Evolutionary conservation across 1,284 basidiomycete genomes (phyloP).

Genomic region (Cutaneotrichosporon sp.): DNA sequence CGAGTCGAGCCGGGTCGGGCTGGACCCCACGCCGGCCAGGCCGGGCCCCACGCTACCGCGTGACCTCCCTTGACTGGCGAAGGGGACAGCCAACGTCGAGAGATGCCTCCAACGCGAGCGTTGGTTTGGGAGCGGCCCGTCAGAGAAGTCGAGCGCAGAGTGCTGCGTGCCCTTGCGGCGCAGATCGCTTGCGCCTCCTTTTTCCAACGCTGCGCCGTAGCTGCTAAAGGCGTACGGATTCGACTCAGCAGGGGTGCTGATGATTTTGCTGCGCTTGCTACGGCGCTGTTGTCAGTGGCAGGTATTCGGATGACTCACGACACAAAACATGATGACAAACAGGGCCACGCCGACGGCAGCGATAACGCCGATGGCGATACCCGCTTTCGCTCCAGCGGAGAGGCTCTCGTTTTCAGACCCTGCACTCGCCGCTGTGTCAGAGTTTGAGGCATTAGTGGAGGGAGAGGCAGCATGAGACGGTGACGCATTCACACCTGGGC

Average conservation of each 20-base stretch:
- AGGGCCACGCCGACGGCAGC: neutral
- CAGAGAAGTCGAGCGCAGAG: slow-evolving; percentile 23
- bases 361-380: slow-evolving; percentile 5
- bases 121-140: slow-evolving; percentile 14
- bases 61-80: neutral
- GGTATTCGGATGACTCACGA: neutral
- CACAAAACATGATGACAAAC: neutral
- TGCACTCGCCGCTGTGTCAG: neutral
- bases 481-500: neutral
- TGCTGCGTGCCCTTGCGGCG: slow-evolving; percentile 22
- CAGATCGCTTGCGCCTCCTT: slow-evolving; percentile 6
- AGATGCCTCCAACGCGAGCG: slow-evolving; percentile 4
- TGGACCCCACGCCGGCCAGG: neutral
- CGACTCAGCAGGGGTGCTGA: neutral
- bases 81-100: neutral
- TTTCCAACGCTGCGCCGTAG: slow-evolving; percentile 11
- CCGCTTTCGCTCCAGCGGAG: neutral
- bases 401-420: neutral
- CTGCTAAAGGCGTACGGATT: slow-evolving; percentile 2
- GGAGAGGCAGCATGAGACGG: neutral
- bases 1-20: neutral
- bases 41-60: neutral
- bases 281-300: neutral
- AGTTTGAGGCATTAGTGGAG: neutral
- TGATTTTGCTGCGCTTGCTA: slow-evolving; percentile 4